Base-by-base conservation (phyloP, 2,329 filamentous ascomycete genomes). In the Aspergillus ibericus region DNA sequence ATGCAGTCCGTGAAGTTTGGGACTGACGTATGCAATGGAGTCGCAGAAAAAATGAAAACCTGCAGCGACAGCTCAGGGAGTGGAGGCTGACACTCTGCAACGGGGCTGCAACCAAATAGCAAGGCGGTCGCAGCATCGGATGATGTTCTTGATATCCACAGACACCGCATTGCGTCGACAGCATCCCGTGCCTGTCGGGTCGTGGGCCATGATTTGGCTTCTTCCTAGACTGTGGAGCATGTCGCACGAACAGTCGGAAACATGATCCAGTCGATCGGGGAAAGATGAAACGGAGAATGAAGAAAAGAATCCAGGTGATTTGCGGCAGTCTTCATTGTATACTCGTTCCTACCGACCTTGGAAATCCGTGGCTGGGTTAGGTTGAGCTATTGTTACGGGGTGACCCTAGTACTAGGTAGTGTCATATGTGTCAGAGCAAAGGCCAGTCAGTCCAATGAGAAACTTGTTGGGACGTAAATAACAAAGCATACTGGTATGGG, bases 61-160 rank as follows among this genome's bases (percentile, higher is more conserved):
- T 48, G 44, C 44, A 48, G 44, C 44, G 44, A 48, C 44, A 48
- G 44, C 44, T n/a, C 42, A 47, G 15, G 42, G 42, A 16, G 42
- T 47, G 22, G 44, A 48, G 25, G 44, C 25, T 9, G 44, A 27
- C 44, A 16, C n/a, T 32, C 29, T 29, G 44, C 27, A 42, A 22
- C 16, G 38, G 38, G 20, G 38, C 38, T 42, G 38, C 38, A 18
- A 13, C 38, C 4, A 42, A 42, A 16, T 20, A 20, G 38, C 38
- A 42, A 22, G 38, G 38, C 38, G 38, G 44, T 16, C 15, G 25
- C 22, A 48, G 42, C 22, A 15, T 47, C 42, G 42, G 42, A 47
- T 42, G 38, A 13, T 42, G 15, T 20, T 42, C 5, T 47, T 12
- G 15, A 47, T 32, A n/a, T 29, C 44, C 44, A 48, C 25, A 16